Percentiles rank a stretch among this genome's conserved stretches.
These are phyloP conservation scores for Aspergillus fumigatus DNA, from an alignment of 2,329 filamentous ascomycete genomes.

Conservation along the genomic window DNA sequence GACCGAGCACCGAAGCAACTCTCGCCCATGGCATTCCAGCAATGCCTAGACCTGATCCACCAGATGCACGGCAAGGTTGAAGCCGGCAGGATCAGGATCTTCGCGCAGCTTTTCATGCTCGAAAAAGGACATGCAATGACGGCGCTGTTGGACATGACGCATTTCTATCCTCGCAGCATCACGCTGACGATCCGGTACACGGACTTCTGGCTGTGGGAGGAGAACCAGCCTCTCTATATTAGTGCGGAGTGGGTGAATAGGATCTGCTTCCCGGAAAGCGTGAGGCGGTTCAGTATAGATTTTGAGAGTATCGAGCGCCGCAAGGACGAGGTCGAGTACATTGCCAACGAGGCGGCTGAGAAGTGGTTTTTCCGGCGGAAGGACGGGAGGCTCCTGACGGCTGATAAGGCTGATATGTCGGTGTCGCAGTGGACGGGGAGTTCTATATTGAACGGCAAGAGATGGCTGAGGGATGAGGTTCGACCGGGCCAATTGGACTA, in stretches of 20 bases:
- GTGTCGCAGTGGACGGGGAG: conserved; percentile 43
- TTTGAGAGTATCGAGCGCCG: conserved; percentile 48
- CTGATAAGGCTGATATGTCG: conserved; percentile 23
- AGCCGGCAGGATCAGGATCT: conserved; percentile 35
- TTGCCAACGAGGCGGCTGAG: conserved; percentile 36
- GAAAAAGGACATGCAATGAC: conserved; percentile 25
- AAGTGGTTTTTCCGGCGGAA: conserved; percentile 34
- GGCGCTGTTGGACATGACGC: conserved; percentile 20
- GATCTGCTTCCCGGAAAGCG: conserved; percentile 27
- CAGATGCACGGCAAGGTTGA: conserved; percentile 22
- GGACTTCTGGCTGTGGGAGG: conserved; percentile 48
- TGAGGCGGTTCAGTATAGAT: conserved; percentile 42
- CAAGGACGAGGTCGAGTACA: conserved; percentile 41
- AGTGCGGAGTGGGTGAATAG: conserved; percentile 35
- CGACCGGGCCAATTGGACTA: conserved; percentile 40
- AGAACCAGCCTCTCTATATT: conserved; percentile 34
- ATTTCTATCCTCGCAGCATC: conserved; percentile 34
- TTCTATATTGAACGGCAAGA: conserved; percentile 36
- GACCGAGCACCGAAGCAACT: conserved; percentile 30
- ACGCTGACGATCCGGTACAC: conserved; percentile 48
- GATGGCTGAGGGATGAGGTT: conserved; percentile 44
- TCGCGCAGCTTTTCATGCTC: conserved; percentile 42
- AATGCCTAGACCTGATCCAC: conserved; percentile 15
- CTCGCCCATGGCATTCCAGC: conserved; percentile 6
- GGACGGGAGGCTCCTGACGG: conserved; percentile 30